Evolutionary conservation across 345 rosid species (phyloP).

Genomic region (Lumnitzera littorea): DNA sequence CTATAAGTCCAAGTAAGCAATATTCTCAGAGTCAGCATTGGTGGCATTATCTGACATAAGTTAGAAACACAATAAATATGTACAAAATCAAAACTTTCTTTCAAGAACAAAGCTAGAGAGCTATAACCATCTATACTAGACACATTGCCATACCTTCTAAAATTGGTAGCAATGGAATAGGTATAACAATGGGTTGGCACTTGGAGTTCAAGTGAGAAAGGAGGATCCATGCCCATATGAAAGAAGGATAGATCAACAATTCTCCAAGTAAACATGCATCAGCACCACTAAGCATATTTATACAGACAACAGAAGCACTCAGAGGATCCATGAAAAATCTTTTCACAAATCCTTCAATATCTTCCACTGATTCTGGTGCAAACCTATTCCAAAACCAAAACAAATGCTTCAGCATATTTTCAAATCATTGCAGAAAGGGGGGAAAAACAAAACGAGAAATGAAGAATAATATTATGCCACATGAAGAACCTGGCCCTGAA

Average conservation of each 20-base stretch:
- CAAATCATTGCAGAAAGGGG: no score
- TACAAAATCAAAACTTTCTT: no score
- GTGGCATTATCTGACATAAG: conserved; percentile 32
- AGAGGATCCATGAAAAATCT: conserved; percentile 60
- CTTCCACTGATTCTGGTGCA: conserved; percentile 59
- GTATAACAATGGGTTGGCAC: conserved; percentile 60
- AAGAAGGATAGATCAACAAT: conserved; percentile 43
- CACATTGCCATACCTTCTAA: conserved; percentile 48
- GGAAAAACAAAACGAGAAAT: no score
- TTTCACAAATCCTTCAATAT: conserved; percentile 53
- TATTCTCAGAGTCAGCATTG: no score
- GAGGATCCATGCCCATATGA: conserved; percentile 62
- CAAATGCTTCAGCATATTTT: conserved; percentile 1
- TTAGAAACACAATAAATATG: no score
- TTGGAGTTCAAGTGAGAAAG: conserved; percentile 57
- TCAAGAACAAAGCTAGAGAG: no score
- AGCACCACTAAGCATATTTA: conserved; percentile 60
- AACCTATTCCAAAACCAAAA: conserved; percentile 39
- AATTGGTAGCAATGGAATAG: conserved; percentile 56
- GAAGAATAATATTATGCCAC: no score
- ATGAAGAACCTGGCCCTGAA: no score
- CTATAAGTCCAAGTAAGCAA: conserved; percentile 61
- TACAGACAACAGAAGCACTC: conserved; percentile 50
- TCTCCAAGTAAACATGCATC: conserved; percentile 53
- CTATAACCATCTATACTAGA: neutral